Evolutionary conservation across 805 yeast genomes (phyloP), one percentile per base, ranked within the genome.

Genomic region (Groenewaldozyma salmanticensis): DNA sequence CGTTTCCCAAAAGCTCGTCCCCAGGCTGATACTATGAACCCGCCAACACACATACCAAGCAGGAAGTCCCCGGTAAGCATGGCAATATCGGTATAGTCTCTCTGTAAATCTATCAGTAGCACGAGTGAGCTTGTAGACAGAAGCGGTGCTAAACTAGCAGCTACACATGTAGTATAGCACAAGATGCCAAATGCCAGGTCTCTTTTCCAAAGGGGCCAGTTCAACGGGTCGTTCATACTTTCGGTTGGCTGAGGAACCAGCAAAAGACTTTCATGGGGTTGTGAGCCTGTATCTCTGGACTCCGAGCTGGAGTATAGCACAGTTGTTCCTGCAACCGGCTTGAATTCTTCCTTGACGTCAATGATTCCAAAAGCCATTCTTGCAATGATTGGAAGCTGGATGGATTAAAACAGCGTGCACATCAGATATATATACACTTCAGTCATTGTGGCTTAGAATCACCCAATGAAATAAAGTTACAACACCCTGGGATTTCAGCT

Each of bases 141-240:
- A 9, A 24, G 13, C 9, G 78, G 71, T 15, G 68, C 58, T 19
- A 71, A 66, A 40, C 66, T 58, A 40, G 77, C 77, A 1, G 68
- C 66, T 27, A 68, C 66, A 39, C 62, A 63, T 4, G 68, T 64
- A 48, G 66, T 70, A 18, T 54, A 44, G 15, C 58, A 50, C 40
- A 57, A 21, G 5, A 68, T 59, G 39, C 72, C 60, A 24, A 35
- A 27, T 33, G 69, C 67, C 27, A 70, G 33, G 57, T 61, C 56
- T 51, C 77, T 77, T 38, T 81, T 65, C 31, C 52, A 46, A 19
- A 51, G 56, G 1, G 72, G 41, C 86, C 86, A 80, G 51, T 76
- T 77, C 42, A 80, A 61, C 1, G 86, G 86, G 52, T 80, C 87
- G 48, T 79, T 73, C 4, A 83, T 81, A 46, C 78, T 77, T 39